phyloP scores from a whole-genome alignment of 768 basidiomycete genomes.

The Artomyces pyxidatus region DNA sequence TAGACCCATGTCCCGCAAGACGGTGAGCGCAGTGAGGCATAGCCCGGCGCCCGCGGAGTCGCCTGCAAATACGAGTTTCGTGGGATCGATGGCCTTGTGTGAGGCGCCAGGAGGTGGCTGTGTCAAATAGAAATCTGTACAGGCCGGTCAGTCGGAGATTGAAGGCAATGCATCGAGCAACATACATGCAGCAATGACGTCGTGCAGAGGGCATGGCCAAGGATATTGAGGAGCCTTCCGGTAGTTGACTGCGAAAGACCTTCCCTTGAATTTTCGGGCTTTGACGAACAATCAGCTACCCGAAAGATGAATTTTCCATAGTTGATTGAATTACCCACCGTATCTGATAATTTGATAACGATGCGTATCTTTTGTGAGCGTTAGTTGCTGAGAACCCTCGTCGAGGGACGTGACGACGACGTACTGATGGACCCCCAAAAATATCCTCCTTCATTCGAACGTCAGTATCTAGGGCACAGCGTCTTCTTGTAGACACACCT shows the following conservation, averaged over 20 bases:
- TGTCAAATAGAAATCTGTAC: slow-evolving; percentile 63
- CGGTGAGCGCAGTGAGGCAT: slow-evolving; percentile 49
- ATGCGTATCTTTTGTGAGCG: slow-evolving; percentile 37
- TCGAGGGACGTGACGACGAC: slow-evolving; percentile 12
- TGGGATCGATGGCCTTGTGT: slow-evolving; percentile 56
- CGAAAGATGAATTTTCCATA: too few relatives aligned
- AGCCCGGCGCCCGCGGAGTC: slow-evolving; percentile 75
- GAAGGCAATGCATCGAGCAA: neutral
- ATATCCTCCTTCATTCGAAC: slow-evolving; percentile 40
- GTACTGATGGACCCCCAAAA: slow-evolving; percentile 60
- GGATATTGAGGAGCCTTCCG: slow-evolving; percentile 79
- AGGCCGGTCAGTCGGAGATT: neutral
- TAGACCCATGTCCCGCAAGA: slow-evolving; percentile 61
- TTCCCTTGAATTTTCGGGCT: slow-evolving; percentile 66
- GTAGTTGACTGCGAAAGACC: slow-evolving; percentile 59
- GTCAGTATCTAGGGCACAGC: neutral
- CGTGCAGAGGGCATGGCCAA: slow-evolving; percentile 72
- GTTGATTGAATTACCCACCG: slow-evolving; percentile 33
- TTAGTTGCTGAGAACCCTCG: neutral
- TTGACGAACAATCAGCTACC: too few relatives aligned
- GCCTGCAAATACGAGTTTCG: slow-evolving; percentile 69
- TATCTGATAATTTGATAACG: slow-evolving; percentile 53
- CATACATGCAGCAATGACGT: slow-evolving; percentile 67
- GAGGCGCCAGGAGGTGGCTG: slow-evolving; percentile 53
- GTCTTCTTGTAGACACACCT: slow-evolving; percentile 26